Percentiles rank a stretch among this genome's conserved stretches.
Conservation (phyloP, 106 monocot genomes). For the Apostasia ramifera region DNA sequence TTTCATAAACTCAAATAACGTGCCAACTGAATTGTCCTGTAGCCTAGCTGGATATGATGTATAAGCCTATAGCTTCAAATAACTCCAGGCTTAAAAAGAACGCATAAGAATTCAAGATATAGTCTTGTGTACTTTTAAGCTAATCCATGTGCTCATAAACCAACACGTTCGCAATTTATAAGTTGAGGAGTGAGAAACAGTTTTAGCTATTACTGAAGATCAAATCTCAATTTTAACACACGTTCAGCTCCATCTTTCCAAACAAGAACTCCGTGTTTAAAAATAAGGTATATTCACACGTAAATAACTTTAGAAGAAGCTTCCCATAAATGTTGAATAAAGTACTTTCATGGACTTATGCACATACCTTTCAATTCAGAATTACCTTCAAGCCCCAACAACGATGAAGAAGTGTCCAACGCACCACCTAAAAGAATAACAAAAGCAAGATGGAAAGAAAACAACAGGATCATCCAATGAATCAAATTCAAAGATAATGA, state of each 20-base stretch:
- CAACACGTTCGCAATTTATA: background rate
- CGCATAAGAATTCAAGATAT: no score
- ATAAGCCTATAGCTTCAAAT: no score
- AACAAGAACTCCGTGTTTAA: background rate
- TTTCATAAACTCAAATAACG: no score
- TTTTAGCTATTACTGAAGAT: no score
- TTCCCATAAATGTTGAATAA: background rate
- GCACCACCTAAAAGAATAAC: constrained; percentile 4
- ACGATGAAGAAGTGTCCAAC: background rate
- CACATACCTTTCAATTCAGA: constrained; percentile 1
- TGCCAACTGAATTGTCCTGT: no score
- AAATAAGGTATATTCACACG: background rate
- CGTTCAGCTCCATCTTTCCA: background rate
- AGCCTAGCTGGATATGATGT: no score
- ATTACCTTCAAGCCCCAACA: background rate
- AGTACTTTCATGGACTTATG: background rate
- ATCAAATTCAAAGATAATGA: background rate
- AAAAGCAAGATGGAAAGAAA: background rate
- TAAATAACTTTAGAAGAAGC: no score
- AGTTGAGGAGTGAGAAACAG: no score
- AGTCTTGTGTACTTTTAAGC: background rate
- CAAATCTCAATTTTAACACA: background rate
- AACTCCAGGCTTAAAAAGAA: no score
- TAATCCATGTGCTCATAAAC: constrained; percentile 1
- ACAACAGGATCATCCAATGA: no score